Evolutionary conservation across 768 basidiomycete genomes (phyloP).

Genomic region (Boletus rubroflammeus): DNA sequence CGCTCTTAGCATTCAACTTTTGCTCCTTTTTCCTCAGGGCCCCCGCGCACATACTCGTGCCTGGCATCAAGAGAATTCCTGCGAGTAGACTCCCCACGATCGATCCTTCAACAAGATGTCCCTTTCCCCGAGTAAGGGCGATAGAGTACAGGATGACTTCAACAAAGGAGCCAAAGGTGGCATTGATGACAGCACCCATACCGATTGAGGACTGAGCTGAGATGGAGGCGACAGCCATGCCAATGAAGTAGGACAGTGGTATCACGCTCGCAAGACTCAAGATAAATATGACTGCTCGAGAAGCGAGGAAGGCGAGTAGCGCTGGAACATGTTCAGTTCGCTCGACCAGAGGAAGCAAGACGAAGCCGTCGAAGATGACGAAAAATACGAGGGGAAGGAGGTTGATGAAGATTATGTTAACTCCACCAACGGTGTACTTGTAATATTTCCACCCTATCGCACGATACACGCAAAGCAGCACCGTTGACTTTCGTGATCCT

Average conservation of each 20-base stretch:
- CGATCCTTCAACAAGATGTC: conserved; percentile 92
- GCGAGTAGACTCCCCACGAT: conserved; percentile 95
- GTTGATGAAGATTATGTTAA: conserved; percentile 98
- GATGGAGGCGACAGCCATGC: conserved; percentile 99
- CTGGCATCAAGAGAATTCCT: conserved; percentile 96
- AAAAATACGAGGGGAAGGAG: conserved; percentile 92
- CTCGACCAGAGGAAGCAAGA: conserved; percentile 72
- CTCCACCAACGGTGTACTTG: conserved; percentile 98
- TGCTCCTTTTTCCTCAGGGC: conserved; percentile 91
- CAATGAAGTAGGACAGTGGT: conserved; percentile 97
- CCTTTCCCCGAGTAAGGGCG: conserved; percentile 87
- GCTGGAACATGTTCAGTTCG: conserved; percentile 57
- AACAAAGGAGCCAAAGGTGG: conserved; percentile 97
- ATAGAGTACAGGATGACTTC: conserved; percentile 93
- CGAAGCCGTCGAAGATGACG: conserved; percentile 89
- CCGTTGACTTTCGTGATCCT: conserved; percentile 77
- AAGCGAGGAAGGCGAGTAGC: conserved; percentile 65
- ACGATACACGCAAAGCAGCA: conserved; percentile 91
- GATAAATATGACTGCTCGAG: conserved; percentile 77
- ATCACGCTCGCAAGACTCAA: conserved; percentile 88
- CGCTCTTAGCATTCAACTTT: conserved; percentile 98
- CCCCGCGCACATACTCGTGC: conserved; percentile 90
- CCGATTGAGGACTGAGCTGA: conserved; percentile 98
- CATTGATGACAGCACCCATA: conserved; percentile 99
- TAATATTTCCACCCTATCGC: conserved; percentile 90